phyloP scores from a whole-genome alignment of 805 yeast genomes.

The Pichia exigua region DNA sequence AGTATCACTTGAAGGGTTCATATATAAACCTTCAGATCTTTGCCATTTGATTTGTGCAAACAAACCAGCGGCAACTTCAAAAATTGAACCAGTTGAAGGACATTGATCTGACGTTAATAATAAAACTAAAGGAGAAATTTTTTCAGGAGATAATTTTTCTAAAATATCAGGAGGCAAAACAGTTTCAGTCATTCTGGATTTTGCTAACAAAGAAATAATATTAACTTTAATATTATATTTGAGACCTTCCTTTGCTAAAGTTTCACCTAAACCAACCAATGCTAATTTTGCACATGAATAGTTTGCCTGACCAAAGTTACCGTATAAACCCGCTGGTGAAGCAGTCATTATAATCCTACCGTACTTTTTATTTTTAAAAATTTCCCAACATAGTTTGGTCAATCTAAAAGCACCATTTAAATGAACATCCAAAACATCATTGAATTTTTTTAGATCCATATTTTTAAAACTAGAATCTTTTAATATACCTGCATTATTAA shows the following conservation, averaged over 20 bases:
- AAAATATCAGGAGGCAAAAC: constrained; percentile 80
- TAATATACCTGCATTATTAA: constrained; percentile 93
- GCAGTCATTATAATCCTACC: constrained; percentile 93
- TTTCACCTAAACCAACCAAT: constrained; percentile 85
- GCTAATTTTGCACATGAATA: constrained; percentile 92
- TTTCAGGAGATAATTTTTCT: constrained; percentile 75
- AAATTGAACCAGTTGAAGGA: constrained; percentile 64
- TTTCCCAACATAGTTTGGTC: constrained; percentile 88
- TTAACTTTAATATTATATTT: constrained; percentile 78
- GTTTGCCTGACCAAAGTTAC: constrained; percentile 95
- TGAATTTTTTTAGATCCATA: constrained; percentile 75
- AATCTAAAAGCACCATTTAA: constrained; percentile 81
- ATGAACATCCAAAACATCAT: constrained; percentile 78
- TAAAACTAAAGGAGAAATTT: constrained; percentile 85
- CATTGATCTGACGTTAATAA: constrained; percentile 63
- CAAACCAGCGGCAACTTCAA: constrained; percentile 92
- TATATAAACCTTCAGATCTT: constrained; percentile 77
- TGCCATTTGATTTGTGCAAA: constrained; percentile 93
- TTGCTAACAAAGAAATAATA: constrained; percentile 89
- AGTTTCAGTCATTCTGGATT: constrained; percentile 92
- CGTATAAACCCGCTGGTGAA: constrained; percentile 94
- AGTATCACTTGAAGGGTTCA: constrained; percentile 59
- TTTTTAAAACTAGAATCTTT: constrained; percentile 83
- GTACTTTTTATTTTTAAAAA: constrained; percentile 71
- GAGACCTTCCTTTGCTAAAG: constrained; percentile 89